phyloP scores from a whole-genome alignment of 345 rosid species.

The Sapria himalayana region DNA sequence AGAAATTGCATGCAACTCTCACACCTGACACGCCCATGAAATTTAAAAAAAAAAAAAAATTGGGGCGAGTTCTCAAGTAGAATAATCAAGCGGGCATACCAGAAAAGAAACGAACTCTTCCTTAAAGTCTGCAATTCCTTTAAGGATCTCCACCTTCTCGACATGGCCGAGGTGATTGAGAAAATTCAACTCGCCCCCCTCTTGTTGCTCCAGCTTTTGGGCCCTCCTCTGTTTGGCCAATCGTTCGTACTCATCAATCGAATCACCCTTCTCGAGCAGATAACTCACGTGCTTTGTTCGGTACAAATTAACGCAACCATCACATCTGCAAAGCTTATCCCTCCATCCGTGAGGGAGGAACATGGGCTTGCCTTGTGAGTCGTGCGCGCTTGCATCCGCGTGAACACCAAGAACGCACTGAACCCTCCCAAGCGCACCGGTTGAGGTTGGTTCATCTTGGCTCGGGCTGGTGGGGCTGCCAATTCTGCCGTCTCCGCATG shows the following conservation, averaged over 20 bases:
- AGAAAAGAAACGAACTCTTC: conserved; percentile 45
- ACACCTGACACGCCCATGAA: not conserved
- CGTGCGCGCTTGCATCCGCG: conserved; percentile 7
- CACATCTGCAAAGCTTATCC: conserved; percentile 56
- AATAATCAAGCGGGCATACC: conserved; percentile 20
- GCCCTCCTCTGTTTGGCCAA: conserved; percentile 73
- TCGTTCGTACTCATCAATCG: conserved; percentile 75
- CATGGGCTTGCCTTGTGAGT: conserved; percentile 30
- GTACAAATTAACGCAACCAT: conserved; percentile 46
- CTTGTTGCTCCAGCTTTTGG: conserved; percentile 71
- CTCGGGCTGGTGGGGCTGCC: conserved; percentile 8
- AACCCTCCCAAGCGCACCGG: conserved; percentile 6
- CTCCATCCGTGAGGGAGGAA: conserved; percentile 87
- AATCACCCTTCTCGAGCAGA: conserved; percentile 62
- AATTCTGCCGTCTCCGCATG: conserved; percentile 16
- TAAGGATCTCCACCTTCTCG: conserved; percentile 75
- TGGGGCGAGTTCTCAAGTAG: not conserved
- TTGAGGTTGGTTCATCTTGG: conserved; percentile 10
- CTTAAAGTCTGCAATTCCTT: conserved; percentile 69
- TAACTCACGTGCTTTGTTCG: conserved; percentile 34
- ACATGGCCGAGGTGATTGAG: conserved; percentile 63
- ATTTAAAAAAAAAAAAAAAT: not conserved
- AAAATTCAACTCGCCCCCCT: conserved; percentile 42
- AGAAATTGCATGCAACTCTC: not conserved
- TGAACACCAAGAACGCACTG: conserved; percentile 26